Evolutionary conservation across 805 yeast species (phyloP).

Genomic region (Kodamaea leandrae): DNA sequence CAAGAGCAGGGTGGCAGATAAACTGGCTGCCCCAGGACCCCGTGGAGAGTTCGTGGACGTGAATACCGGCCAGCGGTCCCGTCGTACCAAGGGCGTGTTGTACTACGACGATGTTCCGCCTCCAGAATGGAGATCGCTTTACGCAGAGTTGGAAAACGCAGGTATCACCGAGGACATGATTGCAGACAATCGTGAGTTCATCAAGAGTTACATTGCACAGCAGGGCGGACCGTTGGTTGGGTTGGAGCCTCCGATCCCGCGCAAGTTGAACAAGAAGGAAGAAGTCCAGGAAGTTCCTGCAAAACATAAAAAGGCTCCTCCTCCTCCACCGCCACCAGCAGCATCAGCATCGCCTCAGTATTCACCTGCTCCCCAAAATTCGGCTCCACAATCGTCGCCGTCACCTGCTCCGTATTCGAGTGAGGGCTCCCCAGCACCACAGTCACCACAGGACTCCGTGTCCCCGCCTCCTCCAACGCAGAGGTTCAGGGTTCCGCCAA

Average conservation of each 20-base stretch:
- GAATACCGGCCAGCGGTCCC: conserved; percentile 51
- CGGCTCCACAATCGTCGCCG: too few relatives aligned
- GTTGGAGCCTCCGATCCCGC: conserved; percentile 79
- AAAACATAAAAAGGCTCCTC: conserved; percentile 31
- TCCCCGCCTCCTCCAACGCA: conserved; percentile 15
- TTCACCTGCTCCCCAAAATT: conserved; percentile 10
- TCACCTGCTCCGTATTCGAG: too few relatives aligned
- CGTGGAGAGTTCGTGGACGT: conserved; percentile 58
- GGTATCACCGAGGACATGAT: conserved; percentile 89
- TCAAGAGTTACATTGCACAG: conserved; percentile 70
- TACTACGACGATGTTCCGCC: conserved; percentile 82
- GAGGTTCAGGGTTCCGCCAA: conserved; percentile 38
- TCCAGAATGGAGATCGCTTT: conserved; percentile 77
- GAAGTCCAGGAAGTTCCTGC: conserved; percentile 21
- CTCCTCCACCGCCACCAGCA: conserved; percentile 36
- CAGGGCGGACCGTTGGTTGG: conserved; percentile 82
- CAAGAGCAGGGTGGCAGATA: conserved; percentile 41
- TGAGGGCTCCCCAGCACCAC: too few relatives aligned
- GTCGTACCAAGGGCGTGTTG: conserved; percentile 56
- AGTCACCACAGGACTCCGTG: neutral
- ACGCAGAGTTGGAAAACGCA: conserved; percentile 66
- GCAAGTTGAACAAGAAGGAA: conserved; percentile 42
- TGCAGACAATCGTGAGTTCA: conserved; percentile 79
- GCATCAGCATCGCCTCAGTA: conserved; percentile 10
- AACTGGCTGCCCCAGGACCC: conserved; percentile 48